These are phyloP conservation scores for Botrytis cinerea DNA, from an alignment of 2,329 filamentous ascomycete species.

Conservation along the genomic window DNA sequence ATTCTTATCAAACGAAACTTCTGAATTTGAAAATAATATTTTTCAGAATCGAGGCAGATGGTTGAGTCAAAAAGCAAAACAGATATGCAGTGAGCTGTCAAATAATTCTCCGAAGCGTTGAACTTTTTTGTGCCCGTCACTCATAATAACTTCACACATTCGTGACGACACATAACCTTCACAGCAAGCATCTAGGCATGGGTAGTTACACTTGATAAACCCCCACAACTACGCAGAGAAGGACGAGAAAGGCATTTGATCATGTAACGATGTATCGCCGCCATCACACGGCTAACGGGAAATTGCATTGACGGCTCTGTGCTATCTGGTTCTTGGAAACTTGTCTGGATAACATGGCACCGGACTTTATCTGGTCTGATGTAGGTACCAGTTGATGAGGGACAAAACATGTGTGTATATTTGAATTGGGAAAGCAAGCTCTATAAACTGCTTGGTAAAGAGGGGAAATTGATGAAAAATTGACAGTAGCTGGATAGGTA, in stretches of 20 bases:
- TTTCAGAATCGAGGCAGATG: slow-evolving; percentile 20
- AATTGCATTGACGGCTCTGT: slow-evolving; percentile 24
- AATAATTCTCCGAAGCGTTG: slow-evolving; percentile 21
- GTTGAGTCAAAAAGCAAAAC: slow-evolving; percentile 22
- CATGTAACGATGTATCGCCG: slow-evolving; percentile 18
- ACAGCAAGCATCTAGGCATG: slow-evolving; percentile 13
- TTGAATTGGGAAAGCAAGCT: slow-evolving; percentile 19
- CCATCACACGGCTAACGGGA: slow-evolving; percentile 22
- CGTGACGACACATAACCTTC: slow-evolving; percentile 9
- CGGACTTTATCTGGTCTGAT: slow-evolving; percentile 18
- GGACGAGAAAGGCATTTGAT: slow-evolving; percentile 22
- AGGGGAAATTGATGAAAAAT: slow-evolving; percentile 12
- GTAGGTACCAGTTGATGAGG: slow-evolving; percentile 23
- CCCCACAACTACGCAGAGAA: slow-evolving; percentile 12
- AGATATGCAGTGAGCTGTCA: slow-evolving; percentile 24
- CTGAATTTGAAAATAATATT: slow-evolving; percentile 2
- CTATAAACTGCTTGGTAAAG: slow-evolving; percentile 13
- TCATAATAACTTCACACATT: slow-evolving; percentile 3
- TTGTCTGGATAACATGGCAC: slow-evolving; percentile 19
- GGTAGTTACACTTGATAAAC: slow-evolving; percentile 19
- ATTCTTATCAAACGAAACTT: slow-evolving; percentile 7
- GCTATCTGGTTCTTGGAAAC: slow-evolving; percentile 19
- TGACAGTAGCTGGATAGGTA: slow-evolving; percentile 9
- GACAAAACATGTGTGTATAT: slow-evolving; percentile 13
- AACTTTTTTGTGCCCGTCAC: neutral